Percentiles rank a stretch among this genome's conserved stretches.
These are phyloP conservation scores for Globisporangium echinulatum DNA, from an alignment of 352 stramenopile genomes.

Conservation along the genomic window DNA sequence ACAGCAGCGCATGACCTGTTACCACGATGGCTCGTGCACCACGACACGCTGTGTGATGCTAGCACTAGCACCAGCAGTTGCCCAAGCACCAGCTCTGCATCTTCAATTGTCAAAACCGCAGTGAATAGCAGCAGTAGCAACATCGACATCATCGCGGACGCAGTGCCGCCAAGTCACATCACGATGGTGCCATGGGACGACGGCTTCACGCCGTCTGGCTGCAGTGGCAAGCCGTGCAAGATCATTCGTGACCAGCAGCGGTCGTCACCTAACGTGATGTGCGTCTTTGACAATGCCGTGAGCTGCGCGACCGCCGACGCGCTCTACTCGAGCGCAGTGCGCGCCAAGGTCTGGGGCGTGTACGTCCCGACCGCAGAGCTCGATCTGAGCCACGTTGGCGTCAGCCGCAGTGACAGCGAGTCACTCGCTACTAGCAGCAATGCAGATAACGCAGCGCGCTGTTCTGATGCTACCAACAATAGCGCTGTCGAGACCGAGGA, in stretches of 20 bases:
- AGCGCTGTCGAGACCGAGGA: background rate
- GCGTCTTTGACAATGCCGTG: conserved; percentile 42
- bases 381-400: conserved; percentile 1
- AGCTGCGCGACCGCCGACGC: conserved; percentile 33
- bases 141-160: too few relatives aligned
- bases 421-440: conserved; percentile 2
- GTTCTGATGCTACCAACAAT: conserved; percentile 1
- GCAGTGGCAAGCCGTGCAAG: conserved; percentile 24
- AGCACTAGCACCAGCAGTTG: background rate
- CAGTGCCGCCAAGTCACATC: conserved; percentile 3
- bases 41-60: background rate
- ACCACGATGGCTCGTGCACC: conserved; percentile 8
- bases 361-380: conserved; percentile 39
- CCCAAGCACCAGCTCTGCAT: background rate
- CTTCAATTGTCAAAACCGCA: too few relatives aligned
- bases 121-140: background rate
- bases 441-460: too few relatives aligned
- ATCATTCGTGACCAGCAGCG: conserved; percentile 44
- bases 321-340: conserved; percentile 52
- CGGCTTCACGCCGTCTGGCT: conserved; percentile 57
- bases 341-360: conserved; percentile 57
- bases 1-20: conserved; percentile 3
- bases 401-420: too few relatives aligned
- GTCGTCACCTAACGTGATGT: conserved; percentile 22
- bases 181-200: conserved; percentile 40